Evolutionary conservation across 2,329 filamentous ascomycete species (phyloP).

Genomic region (Colletotrichum tropicale): DNA sequence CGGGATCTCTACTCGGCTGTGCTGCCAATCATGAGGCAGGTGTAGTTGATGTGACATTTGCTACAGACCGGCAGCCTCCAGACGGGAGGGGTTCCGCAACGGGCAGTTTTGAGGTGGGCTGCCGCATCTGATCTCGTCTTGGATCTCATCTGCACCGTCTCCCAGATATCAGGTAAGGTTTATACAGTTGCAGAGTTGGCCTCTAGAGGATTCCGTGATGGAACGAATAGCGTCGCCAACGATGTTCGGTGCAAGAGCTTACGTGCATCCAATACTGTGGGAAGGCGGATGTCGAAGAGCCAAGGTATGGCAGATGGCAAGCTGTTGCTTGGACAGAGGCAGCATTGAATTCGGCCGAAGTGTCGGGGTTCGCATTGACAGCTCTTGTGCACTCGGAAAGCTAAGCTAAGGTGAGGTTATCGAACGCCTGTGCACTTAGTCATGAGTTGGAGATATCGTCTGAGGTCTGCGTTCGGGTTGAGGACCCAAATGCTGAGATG

Average conservation of each 20-base stretch:
- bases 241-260: background rate
- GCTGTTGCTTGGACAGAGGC: background rate
- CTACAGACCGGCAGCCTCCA: background rate
- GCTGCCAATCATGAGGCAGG: background rate
- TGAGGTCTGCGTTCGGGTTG: background rate
- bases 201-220: background rate
- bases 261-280: background rate
- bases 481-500: background rate
- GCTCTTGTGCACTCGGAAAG: background rate
- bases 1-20: background rate
- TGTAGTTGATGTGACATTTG: background rate
- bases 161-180: background rate
- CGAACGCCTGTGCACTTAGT: background rate
- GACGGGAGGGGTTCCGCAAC: background rate
- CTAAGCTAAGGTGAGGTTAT: background rate
- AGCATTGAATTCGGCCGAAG: background rate
- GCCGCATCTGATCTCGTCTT: background rate
- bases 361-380: background rate
- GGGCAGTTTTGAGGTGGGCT: background rate
- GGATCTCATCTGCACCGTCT: background rate
- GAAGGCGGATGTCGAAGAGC: background rate
- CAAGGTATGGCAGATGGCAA: background rate
- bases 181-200: background rate
- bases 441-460: background rate
- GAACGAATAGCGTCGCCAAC: background rate